Base-by-base conservation (phyloP, 2,329 filamentous ascomycete species). In the Aureobasidium sp. region DNA sequence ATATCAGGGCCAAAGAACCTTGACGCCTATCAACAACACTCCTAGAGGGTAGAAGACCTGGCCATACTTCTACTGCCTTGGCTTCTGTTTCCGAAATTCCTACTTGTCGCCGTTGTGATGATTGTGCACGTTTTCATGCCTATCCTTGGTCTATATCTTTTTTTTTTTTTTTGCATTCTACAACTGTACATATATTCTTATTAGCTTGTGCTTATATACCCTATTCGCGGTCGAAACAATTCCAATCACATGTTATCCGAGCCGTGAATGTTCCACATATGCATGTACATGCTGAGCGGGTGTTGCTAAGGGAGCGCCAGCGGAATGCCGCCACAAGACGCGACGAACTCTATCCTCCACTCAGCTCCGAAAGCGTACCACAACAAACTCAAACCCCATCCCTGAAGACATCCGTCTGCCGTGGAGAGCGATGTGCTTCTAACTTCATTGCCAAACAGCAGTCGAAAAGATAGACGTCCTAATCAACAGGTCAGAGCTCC, bases 1-100 rank as follows among this genome's bases (percentile, higher is more conserved):
- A 22, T 70, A 70, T 41, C 63, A 70, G 57, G 68, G 68, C 16
- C 12, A 50, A 48, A 45, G 57, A 49, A 22, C 48, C 21, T 35
- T 56, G 22, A 42, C 35, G 10, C 38, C 53, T 6, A 54, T 58
- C n/a, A 61, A 61, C 42, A 60, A 51, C 19, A 61, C 58, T 21
- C 58, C 58, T 19, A 51, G 59, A 35, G 38, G 27, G 2, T 45
- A 24, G 27, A 34, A 6, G 2, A 1, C 6, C 41, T 34, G n/a
- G n/a, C n/a, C 27, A 29, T 22, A 12, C 3, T 17, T 3, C 21
- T n/a, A n/a, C n/a, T 34, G 29, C 14, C 29, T 45, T 37, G 21
- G n/a, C 32, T 37, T 25, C 25, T 21, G 35, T 16, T 27, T 37
- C 21, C 4, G 3, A 22, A 22, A 12, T 19, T 1, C 11, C n/a